Percentiles rank a stretch among this genome's conserved stretches.
Conservation (phyloP, 2,329 filamentous ascomycete species). For the Trichoderma harzianum region DNA sequence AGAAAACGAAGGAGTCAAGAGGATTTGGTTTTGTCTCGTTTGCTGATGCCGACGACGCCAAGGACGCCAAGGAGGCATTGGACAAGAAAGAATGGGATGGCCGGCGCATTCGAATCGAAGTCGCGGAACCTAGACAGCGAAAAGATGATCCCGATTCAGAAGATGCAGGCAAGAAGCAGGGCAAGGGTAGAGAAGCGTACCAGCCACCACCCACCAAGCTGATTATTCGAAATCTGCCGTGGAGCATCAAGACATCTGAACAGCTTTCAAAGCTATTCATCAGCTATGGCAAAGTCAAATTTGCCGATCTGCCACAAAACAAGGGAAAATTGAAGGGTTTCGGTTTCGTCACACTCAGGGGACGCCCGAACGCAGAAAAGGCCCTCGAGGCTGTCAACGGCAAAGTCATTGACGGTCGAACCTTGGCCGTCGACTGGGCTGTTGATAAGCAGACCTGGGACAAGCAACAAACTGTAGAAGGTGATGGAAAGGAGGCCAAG, state of each 20-base stretch:
- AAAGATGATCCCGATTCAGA: conserved; percentile 46
- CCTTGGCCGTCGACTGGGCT: conserved; percentile 92
- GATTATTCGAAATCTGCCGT: conserved; percentile 91
- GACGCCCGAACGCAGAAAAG: conserved; percentile 85
- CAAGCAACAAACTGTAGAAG: conserved; percentile 49
- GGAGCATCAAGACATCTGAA: conserved; percentile 86
- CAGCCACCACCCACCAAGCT: conserved; percentile 70
- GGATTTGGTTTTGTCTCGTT: conserved; percentile 98
- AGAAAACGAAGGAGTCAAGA: conserved; percentile 78
- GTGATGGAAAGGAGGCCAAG: conserved; percentile 33
- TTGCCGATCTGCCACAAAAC: conserved; percentile 76
- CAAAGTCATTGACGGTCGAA: conserved; percentile 82
- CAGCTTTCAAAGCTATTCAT: conserved; percentile 76
- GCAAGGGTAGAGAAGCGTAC: conserved; percentile 50
- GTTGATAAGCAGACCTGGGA: conserved; percentile 89
- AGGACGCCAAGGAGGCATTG: conserved; percentile 75
- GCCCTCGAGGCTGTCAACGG: conserved; percentile 84
- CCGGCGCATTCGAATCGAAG: conserved; percentile 77
- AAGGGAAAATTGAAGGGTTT: conserved; percentile 79
- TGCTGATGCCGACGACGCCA: conserved; percentile 86
- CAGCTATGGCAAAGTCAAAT: conserved; percentile 89
- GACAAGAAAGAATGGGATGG: conserved; percentile 76
- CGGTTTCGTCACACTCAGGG: conserved; percentile 85
- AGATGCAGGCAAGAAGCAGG: conserved; percentile 44
- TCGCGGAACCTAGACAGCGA: conserved; percentile 81